These are phyloP conservation scores for Corymbia maculata DNA, from an alignment of 345 rosid genomes.

Conservation along the genomic window DNA sequence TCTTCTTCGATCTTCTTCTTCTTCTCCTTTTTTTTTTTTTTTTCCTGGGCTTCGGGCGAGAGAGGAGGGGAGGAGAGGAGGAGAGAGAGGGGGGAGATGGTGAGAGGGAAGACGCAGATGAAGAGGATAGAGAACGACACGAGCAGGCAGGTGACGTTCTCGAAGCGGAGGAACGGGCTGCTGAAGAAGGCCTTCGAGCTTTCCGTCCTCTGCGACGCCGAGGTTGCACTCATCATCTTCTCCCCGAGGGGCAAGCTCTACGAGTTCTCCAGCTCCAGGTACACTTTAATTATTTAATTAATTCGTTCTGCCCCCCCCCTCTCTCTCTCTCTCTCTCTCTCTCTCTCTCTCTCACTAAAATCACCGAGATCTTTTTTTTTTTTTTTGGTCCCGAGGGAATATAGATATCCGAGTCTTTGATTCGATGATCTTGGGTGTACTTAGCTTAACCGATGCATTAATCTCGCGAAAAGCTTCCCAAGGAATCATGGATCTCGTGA, in stretches of 20 bases:
- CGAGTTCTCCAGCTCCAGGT: constrained; percentile 74
- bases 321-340: background rate
- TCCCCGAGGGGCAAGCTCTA: constrained; percentile 76
- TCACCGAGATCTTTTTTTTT: background rate
- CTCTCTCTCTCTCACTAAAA: background rate
- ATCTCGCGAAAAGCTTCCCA: background rate
- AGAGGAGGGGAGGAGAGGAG: background rate
- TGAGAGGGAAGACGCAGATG: constrained; percentile 85
- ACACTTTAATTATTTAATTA: background rate
- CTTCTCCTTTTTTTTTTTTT: background rate
- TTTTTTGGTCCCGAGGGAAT: background rate
- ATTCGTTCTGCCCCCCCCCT: too few species aligned
- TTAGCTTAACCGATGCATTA: background rate
- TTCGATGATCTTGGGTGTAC: background rate
- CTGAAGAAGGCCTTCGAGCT: constrained; percentile 80
- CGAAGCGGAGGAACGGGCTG: constrained; percentile 75
- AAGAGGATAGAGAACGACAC: constrained; percentile 83
- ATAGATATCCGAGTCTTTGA: background rate
- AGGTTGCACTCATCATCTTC: constrained; percentile 77
- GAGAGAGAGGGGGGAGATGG: constrained; percentile 22
- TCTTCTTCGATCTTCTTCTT: background rate
- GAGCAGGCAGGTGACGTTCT: constrained; percentile 88
- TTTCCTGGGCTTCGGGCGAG: background rate
- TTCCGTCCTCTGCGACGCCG: constrained; percentile 83
- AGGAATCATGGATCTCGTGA: background rate